These are phyloP conservation scores for Annona cherimola DNA, from an alignment of 164 flowering plant genomes.

Conservation along the genomic window DNA sequence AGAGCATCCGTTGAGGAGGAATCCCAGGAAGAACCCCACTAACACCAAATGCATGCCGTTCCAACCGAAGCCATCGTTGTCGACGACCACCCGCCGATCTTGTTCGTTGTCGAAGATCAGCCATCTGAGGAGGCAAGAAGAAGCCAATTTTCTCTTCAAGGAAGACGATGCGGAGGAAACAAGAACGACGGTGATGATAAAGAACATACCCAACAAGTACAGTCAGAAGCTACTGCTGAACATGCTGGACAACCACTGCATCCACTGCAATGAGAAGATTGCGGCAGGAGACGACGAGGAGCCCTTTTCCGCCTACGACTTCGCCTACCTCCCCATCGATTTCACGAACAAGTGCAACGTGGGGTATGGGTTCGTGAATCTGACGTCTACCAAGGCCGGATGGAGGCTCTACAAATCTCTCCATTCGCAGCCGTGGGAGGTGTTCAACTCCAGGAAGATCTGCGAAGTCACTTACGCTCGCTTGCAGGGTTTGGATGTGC, in stretches of 20 bases:
- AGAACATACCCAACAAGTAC: slow-evolving; percentile 98
- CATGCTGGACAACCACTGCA: slow-evolving; percentile 95
- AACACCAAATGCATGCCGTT: too few species aligned
- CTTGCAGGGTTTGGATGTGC: slow-evolving; percentile 83
- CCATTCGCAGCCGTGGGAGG: slow-evolving; percentile 81
- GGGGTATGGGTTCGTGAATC: slow-evolving; percentile 94
- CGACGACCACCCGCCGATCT: too few species aligned
- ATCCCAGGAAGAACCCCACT: neutral
- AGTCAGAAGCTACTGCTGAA: slow-evolving; percentile 86
- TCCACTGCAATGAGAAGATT: slow-evolving; percentile 77
- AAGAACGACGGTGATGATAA: slow-evolving; percentile 95
- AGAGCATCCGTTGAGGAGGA: too few species aligned
- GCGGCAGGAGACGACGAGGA: slow-evolving; percentile 37
- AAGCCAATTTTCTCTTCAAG: slow-evolving; percentile 33
- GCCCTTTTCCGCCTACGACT: slow-evolving; percentile 83
- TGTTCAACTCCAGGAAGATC: slow-evolving; percentile 86
- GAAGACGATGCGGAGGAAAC: slow-evolving; percentile 40
- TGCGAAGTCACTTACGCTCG: slow-evolving; percentile 88
- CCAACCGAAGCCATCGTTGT: too few species aligned
- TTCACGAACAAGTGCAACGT: slow-evolving; percentile 99
- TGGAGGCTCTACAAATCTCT: slow-evolving; percentile 82
- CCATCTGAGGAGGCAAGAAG: slow-evolving; percentile 28
- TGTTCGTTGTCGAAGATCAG: slow-evolving; percentile 24
- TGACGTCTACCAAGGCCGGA: slow-evolving; percentile 80
- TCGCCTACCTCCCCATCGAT: slow-evolving; percentile 91